These are phyloP conservation scores for Diutina neorugosa DNA, from an alignment of 1,139 yeast genomes.

Conservation along the genomic window DNA sequence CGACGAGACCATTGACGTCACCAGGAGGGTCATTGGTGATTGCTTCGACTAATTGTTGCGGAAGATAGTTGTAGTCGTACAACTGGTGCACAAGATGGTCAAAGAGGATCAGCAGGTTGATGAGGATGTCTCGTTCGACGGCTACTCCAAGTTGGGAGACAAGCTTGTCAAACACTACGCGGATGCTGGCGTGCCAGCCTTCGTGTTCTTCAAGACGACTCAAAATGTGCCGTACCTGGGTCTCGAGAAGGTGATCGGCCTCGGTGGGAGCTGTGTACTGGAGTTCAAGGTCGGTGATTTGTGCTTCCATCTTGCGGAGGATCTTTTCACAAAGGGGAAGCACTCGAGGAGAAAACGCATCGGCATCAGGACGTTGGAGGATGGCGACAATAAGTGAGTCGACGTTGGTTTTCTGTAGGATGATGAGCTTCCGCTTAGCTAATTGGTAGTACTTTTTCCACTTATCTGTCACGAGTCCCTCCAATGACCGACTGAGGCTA, in stretches of 20 bases:
- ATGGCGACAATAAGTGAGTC: constrained; percentile 14
- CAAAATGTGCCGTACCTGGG: constrained; percentile 30
- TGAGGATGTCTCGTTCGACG: constrained; percentile 40
- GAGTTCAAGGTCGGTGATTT: constrained; percentile 38
- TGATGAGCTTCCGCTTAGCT: constrained; percentile 45
- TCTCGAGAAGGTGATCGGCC: constrained; percentile 34
- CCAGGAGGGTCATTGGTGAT: background rate
- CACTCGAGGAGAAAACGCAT: background rate
- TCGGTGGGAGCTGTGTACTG: constrained; percentile 39
- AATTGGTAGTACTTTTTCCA: constrained; percentile 38
- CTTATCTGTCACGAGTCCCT: constrained; percentile 31
- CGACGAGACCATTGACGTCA: background rate
- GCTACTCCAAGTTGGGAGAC: constrained; percentile 31
- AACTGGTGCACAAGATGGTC: constrained; percentile 25
- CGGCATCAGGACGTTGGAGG: constrained; percentile 2
- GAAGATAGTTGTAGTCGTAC: constrained; percentile 13
- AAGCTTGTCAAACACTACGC: constrained; percentile 27
- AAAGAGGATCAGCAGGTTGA: constrained; percentile 40
- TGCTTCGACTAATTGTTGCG: constrained; percentile 5
- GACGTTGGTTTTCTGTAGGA: constrained; percentile 30
- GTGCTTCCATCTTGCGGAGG: constrained; percentile 18
- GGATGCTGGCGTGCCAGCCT: constrained; percentile 38
- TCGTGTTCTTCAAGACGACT: constrained; percentile 37
- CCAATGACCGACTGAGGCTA: constrained; percentile 22
- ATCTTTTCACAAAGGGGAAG: constrained; percentile 9